phyloP scores from a whole-genome alignment of 305 asterid species.

The Fraxinus albicans region DNA sequence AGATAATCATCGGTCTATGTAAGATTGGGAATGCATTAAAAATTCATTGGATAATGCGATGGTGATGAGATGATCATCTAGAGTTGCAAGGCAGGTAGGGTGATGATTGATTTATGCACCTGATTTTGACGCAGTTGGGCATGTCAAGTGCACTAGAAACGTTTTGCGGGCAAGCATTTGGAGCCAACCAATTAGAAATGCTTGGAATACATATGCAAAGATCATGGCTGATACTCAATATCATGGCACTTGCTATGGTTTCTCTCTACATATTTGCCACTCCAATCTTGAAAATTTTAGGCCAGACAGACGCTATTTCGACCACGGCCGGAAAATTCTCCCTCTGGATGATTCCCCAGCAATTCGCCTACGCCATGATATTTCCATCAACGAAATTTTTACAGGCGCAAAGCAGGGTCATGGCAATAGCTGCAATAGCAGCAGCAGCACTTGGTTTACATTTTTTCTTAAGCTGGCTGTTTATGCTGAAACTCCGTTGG shows the following conservation, averaged over 20 bases:
- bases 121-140: conserved; percentile 40
- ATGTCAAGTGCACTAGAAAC: conserved; percentile 73
- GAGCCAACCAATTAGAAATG: conserved; percentile 51
- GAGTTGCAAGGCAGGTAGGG: not conserved
- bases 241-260: conserved; percentile 27
- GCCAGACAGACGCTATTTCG: conserved; percentile 34
- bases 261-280: conserved; percentile 47
- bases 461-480: conserved; percentile 18
- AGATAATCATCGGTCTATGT: not conserved
- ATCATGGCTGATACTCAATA: conserved; percentile 50
- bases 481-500: conserved; percentile 15
- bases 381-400: conserved; percentile 28
- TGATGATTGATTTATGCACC: not conserved
- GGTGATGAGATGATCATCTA: not conserved
- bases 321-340: conserved; percentile 22
- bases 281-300: conserved; percentile 41
- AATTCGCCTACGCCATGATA: conserved; percentile 26
- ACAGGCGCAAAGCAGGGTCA: conserved; percentile 31
- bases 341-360: conserved; percentile 32
- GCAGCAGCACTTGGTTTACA: conserved; percentile 22
- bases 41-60: not conserved
- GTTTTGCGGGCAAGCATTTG: conserved; percentile 75
- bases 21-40: not conserved
- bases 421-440: conserved; percentile 28
- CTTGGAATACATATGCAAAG: conserved; percentile 65